Conservation (phyloP, 441 rosid genomes). For the Gossypium gossypioides region DNA sequence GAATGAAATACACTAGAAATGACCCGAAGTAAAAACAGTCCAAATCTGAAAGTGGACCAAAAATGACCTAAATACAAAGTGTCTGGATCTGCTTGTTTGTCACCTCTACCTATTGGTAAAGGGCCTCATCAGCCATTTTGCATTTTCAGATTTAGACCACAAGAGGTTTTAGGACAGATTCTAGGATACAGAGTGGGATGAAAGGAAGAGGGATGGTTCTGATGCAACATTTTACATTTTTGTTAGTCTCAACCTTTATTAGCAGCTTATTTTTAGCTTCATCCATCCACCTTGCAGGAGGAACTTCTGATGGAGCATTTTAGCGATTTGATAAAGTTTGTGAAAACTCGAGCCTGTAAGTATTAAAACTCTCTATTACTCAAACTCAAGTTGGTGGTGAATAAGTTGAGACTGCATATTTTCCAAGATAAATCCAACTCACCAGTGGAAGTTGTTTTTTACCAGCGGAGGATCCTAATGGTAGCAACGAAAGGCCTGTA, state of each 20-base stretch:
- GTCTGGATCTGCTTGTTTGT: neutral
- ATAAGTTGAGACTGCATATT: neutral
- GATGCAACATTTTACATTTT: no score
- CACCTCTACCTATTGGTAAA: neutral
- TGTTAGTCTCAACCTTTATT: neutral
- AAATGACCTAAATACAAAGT: neutral
- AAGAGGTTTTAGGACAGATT: neutral
- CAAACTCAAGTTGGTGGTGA: neutral
- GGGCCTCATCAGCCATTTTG: neutral
- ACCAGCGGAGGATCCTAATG: constrained; percentile 77
- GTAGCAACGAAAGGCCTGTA: constrained; percentile 53
- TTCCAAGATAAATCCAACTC: neutral
- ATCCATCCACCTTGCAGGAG: constrained; percentile 47
- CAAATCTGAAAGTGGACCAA: neutral
- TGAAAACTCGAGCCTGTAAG: constrained; percentile 86
- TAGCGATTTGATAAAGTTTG: constrained; percentile 79
- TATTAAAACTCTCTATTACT: neutral
- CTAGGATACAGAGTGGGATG: neutral
- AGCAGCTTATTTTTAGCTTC: neutral
- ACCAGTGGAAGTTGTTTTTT: neutral
- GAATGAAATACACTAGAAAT: neutral
- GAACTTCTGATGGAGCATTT: constrained; percentile 88
- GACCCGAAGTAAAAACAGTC: neutral
- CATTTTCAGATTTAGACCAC: neutral
- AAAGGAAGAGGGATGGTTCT: neutral